Base-by-base conservation (phyloP, 2,329 filamentous ascomycete species). In the Hypoxylon sp. region DNA sequence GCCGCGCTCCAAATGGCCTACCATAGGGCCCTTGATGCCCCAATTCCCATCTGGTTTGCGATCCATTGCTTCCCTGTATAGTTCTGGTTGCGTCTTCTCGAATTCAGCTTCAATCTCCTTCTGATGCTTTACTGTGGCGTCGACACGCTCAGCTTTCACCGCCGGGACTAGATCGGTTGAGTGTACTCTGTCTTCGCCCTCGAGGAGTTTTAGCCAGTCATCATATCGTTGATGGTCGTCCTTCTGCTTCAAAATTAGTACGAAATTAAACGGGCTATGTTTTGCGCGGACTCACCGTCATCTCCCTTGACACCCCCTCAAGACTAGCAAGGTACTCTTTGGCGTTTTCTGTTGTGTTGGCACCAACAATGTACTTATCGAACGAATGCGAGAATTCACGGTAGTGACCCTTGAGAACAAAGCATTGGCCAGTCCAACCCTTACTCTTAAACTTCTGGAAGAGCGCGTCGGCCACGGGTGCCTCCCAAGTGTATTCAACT, bases 371-470 rank as follows among this genome's bases (percentile, higher is more conserved):
- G 66, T 86, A 84, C 65, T 83, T 84, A 66, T 83, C 82, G 68
- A 86, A 88, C 0, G 84, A 85, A 26, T 80, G 79, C 14, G 84
- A 85, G 67, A 88, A 88, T 68, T 88, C 86, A 51, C 82, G 81
- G 73, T 85, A 88, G 59, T 86, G 84, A 0, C 86, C 86, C 72
- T 87, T 87, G 35, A 88, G 80, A 6, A 88, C 79, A 71, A 88
- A 88, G 65, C 81, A 84, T 44, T 83, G 81, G 1, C 86, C 86
- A 0, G 71, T 67, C 86, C 86, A 88, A 22, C 82, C 84, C 70
- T 81, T 80, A 14, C 75, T 74, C 54, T 78, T 81, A 58, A 88
- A 79, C 66, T 85, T 86, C 42, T 80, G 75, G 19, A 81, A 74
- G 2, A 88, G 72, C 0, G 81, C 76, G 13, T 82, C 80, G 2